Evolutionary conservation across 192 early-diverging fungal species (phyloP).

Genomic region (Podila epicladia): DNA sequence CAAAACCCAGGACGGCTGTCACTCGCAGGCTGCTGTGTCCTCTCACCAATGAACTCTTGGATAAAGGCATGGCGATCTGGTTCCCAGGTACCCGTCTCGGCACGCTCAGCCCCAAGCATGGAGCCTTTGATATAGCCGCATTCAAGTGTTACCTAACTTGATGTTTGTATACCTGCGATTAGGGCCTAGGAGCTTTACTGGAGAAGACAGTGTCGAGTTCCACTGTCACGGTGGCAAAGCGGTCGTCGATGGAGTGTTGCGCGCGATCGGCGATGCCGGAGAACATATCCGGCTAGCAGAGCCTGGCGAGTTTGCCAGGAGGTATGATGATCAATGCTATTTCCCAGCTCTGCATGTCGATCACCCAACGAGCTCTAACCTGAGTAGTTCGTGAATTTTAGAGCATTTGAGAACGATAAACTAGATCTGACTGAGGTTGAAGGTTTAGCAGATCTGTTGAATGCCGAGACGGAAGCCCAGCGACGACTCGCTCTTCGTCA

Average conservation of each 20-base stretch:
- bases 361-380: background rate
- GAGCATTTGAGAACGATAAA: slow-evolving; percentile 79
- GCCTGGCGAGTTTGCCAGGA: slow-evolving; percentile 78
- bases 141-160: background rate
- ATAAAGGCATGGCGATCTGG: slow-evolving; percentile 67
- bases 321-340: slow-evolving; percentile 39
- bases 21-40: slow-evolving; percentile 58
- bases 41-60: slow-evolving; percentile 56
- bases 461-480: slow-evolving; percentile 84
- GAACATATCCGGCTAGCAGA: slow-evolving; percentile 70
- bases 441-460: slow-evolving; percentile 78
- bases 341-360: background rate
- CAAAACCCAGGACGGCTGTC: slow-evolving; percentile 55
- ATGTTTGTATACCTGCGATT: background rate
- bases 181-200: slow-evolving; percentile 76
- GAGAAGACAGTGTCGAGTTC: slow-evolving; percentile 79
- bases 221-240: slow-evolving; percentile 82
- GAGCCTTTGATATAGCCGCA: background rate
- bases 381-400: background rate
- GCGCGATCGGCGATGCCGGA: slow-evolving; percentile 57
- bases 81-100: slow-evolving; percentile 57
- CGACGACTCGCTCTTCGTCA: slow-evolving; percentile 72
- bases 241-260: slow-evolving; percentile 65
- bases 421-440: slow-evolving; percentile 78
- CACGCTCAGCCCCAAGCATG: too few relatives aligned